Conservation (phyloP, 2,329 filamentous ascomycete species). For the Nigrospora osmanthi region DNA sequence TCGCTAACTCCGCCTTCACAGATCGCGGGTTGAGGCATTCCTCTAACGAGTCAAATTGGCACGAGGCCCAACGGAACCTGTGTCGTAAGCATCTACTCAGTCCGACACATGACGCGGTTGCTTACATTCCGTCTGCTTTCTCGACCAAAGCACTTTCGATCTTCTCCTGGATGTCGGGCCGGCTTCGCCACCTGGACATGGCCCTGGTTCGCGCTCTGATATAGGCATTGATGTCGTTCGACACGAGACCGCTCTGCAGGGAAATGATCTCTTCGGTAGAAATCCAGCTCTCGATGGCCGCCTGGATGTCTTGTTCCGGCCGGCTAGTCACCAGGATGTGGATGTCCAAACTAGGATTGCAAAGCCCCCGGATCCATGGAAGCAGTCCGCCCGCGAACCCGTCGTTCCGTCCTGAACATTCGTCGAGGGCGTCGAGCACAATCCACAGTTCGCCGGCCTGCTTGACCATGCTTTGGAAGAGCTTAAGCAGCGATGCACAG, state of each 20-base stretch:
- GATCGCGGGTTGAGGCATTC: constrained; percentile 5
- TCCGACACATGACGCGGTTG: background rate
- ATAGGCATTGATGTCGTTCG: constrained; percentile 17
- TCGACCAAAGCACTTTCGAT: constrained; percentile 12
- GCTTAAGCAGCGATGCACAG: constrained; percentile 11
- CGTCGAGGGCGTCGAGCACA: constrained; percentile 21
- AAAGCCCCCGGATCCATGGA: too few relatives aligned
- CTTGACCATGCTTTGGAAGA: constrained; percentile 12
- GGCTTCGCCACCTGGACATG: constrained; percentile 14
- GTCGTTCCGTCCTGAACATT: constrained; percentile 9
- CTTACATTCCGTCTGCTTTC: constrained; percentile 22
- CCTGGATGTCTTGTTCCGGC: constrained; percentile 14
- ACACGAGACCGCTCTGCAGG: constrained; percentile 11
- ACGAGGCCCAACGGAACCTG: constrained; percentile 12
- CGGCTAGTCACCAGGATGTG: constrained; percentile 15
- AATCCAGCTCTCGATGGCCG: constrained; percentile 7
- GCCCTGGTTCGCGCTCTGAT: constrained; percentile 10
- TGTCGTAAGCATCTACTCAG: background rate
- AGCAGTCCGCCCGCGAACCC: background rate
- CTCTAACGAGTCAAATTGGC: constrained; percentile 11
- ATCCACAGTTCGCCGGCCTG: constrained; percentile 14
- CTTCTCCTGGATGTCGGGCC: constrained; percentile 11
- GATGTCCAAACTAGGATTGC: background rate
- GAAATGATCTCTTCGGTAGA: constrained; percentile 16
- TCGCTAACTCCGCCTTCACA: constrained; percentile 1